phyloP scores from a whole-genome alignment of 176 grass and related monocot species.

The Aechmea fasciata region DNA sequence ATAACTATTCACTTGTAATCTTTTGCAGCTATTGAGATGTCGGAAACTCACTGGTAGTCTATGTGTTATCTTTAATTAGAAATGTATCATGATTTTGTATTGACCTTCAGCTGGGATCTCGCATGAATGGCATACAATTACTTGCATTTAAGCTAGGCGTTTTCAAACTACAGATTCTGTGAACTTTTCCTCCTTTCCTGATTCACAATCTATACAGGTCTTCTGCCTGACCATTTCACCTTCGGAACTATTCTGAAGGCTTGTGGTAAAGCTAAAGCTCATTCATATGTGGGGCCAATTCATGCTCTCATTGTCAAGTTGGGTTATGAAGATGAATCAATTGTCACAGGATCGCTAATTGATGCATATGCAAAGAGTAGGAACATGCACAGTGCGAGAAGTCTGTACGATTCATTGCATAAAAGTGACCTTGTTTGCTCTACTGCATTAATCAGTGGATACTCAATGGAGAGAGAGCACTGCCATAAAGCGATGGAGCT shows the following conservation, averaged over 20 bases:
- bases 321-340: constrained; percentile 38
- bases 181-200: constrained; percentile 6
- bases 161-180: background rate
- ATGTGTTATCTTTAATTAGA: no score
- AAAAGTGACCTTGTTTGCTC: constrained; percentile 48
- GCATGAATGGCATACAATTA: no score
- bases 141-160: no score
- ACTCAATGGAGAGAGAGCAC: constrained; percentile 39
- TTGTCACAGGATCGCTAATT: constrained; percentile 50
- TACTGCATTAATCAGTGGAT: constrained; percentile 69
- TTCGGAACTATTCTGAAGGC: constrained; percentile 61
- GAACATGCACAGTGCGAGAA: constrained; percentile 38
- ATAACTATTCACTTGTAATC: no score
- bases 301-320: constrained; percentile 54
- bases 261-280: constrained; percentile 27
- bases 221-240: constrained; percentile 60
- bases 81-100: no score
- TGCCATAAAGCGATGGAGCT: constrained; percentile 44
- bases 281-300: constrained; percentile 33
- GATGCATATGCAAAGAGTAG: constrained; percentile 65
- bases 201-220: constrained; percentile 30
- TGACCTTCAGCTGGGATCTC: no score
- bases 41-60: no score
- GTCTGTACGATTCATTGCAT: constrained; percentile 42
- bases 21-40: no score